Evolutionary conservation across 495 filamentous ascomycete genomes (phyloP).

Genomic region (Annulohypoxylon stygium): DNA sequence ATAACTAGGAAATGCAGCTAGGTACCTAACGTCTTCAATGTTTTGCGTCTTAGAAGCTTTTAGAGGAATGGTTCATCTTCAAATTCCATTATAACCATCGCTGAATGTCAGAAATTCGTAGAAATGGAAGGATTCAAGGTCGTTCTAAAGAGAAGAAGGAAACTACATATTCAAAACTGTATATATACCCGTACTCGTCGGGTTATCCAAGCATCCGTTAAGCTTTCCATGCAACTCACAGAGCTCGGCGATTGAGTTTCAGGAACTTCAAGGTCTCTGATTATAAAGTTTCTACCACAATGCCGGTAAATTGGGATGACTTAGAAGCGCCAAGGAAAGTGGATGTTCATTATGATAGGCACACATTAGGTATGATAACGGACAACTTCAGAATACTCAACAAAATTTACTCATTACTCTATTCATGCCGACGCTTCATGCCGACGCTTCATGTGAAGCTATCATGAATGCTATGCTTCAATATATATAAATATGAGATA

Average conservation of each 20-base stretch:
- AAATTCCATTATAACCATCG: too few species aligned
- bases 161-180: too few species aligned
- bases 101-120: too few species aligned
- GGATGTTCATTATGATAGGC: neutral
- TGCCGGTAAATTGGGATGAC: neutral
- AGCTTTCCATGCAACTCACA: too few species aligned
- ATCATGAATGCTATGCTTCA: conserved; percentile 1
- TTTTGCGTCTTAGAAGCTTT: too few species aligned
- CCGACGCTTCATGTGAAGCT: neutral
- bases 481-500: neutral
- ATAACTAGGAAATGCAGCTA: too few species aligned
- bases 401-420: neutral
- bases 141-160: too few species aligned
- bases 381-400: neutral
- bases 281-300: neutral
- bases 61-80: too few species aligned
- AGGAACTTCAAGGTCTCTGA: neutral
- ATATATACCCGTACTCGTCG: too few species aligned
- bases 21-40: too few species aligned
- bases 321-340: neutral
- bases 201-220: too few species aligned
- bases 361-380: neutral
- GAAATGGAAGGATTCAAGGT: too few species aligned
- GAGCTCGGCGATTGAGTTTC: neutral
- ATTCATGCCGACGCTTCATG: neutral